Evolutionary conservation across 2,329 filamentous ascomycete species (phyloP).

Genomic region (Cladosporium sp.): DNA sequence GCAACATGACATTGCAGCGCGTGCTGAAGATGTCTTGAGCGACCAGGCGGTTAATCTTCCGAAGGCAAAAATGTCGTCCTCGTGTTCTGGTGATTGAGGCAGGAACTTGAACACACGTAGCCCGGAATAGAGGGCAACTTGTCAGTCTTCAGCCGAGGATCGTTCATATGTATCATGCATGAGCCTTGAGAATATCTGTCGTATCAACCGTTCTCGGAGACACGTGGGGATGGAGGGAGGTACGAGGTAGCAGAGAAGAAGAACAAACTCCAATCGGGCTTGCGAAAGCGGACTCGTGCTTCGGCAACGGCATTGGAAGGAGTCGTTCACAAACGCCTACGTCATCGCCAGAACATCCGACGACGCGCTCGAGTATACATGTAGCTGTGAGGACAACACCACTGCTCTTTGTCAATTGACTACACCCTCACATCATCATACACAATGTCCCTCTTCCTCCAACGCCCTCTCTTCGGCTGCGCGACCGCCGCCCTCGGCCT

Average conservation of each 20-base stretch:
- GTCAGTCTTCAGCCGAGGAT: too few relatives aligned
- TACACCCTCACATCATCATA: not conserved
- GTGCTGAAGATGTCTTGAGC: too few relatives aligned
- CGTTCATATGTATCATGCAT: too few relatives aligned
- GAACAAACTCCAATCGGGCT: not conserved
- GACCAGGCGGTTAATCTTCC: too few relatives aligned
- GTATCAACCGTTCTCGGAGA: too few relatives aligned
- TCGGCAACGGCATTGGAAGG: not conserved
- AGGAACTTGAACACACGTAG: too few relatives aligned
- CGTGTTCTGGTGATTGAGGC: too few relatives aligned
- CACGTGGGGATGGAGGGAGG: too few relatives aligned
- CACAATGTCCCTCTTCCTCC: slow-evolving; percentile 42
- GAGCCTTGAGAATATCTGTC: too few relatives aligned
- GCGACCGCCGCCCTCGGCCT: slow-evolving; percentile 29
- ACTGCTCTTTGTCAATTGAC: not conserved
- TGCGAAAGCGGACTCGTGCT: not conserved
- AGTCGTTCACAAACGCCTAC: not conserved
- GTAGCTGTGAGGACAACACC: not conserved
- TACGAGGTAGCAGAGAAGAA: too few relatives aligned
- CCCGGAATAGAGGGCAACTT: too few relatives aligned
- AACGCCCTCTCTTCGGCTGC: slow-evolving; percentile 40
- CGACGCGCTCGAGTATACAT: not conserved
- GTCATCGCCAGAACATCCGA: not conserved
- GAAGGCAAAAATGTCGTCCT: too few relatives aligned
- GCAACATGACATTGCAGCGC: not conserved